These are phyloP conservation scores for Pezicula radicicola DNA, from an alignment of 2,329 filamentous ascomycete species.

Conservation along the genomic window DNA sequence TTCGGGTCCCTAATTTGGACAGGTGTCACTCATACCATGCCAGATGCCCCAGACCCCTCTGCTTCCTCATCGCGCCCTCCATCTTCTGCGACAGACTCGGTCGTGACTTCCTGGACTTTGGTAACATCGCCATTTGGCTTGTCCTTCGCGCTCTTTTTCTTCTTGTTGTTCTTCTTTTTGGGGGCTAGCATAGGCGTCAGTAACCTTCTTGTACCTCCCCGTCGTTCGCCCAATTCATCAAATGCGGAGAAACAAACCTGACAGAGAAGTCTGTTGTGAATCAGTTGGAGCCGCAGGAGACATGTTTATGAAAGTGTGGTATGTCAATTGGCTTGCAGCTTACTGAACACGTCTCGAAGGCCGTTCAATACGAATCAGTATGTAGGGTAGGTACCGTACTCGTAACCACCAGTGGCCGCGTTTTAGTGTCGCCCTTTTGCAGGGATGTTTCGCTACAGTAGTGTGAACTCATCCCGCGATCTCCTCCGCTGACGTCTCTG, in stretches of 20 bases:
- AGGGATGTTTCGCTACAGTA: no score
- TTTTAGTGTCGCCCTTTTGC: no score
- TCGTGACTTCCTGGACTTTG: slow-evolving; percentile 26
- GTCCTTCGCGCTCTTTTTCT: slow-evolving; percentile 45
- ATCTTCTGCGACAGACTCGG: slow-evolving; percentile 34
- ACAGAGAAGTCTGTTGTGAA: slow-evolving; percentile 21
- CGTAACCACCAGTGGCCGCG: no score
- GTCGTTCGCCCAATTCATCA: background rate
- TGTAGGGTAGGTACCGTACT: background rate
- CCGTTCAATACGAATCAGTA: background rate
- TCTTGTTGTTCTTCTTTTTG: slow-evolving; percentile 56
- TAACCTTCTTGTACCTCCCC: slow-evolving; percentile 3
- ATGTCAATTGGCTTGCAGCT: background rate
- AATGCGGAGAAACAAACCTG: slow-evolving; percentile 22
- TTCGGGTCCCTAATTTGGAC: slow-evolving; percentile 18
- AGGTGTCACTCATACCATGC: slow-evolving; percentile 31
- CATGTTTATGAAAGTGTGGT: slow-evolving; percentile 20
- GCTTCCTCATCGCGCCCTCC: slow-evolving; percentile 36
- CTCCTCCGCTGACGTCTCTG: no score
- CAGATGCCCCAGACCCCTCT: slow-evolving; percentile 34
- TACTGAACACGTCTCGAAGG: background rate
- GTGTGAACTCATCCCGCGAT: no score
- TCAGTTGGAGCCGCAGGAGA: slow-evolving; percentile 27
- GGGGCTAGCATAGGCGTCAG: slow-evolving; percentile 32
- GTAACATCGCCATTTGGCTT: slow-evolving; percentile 33